These are phyloP conservation scores for Pythium diclinum DNA, from an alignment of 352 stramenopile genomes.

Conservation along the genomic window DNA sequence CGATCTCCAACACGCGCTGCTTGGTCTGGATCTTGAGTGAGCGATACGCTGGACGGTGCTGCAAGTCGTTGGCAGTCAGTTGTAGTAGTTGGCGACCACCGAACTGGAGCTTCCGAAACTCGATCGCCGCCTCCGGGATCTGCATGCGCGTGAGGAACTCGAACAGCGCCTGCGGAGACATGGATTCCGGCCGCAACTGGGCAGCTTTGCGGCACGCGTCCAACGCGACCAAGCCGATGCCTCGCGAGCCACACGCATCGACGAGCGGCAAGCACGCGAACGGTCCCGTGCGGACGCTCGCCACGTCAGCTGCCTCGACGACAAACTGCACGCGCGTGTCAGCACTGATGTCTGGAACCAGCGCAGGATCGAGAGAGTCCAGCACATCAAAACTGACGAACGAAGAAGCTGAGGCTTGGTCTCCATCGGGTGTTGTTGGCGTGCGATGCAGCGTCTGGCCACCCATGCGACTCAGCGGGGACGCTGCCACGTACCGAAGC, in stretches of 20 bases:
- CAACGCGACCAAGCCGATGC: conserved; percentile 53
- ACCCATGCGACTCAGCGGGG: conserved; percentile 50
- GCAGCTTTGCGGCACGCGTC: conserved; percentile 55
- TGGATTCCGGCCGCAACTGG: conserved; percentile 47
- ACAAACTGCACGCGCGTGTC: conserved; percentile 31
- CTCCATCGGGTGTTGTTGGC: not conserved
- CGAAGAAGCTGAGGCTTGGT: not conserved
- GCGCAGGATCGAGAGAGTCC: conserved; percentile 24
- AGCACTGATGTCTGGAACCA: conserved; percentile 39
- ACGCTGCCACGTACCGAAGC: conserved; percentile 50
- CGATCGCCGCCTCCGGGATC: conserved; percentile 41
- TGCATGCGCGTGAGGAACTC: conserved; percentile 58
- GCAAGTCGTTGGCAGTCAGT: conserved; percentile 50
- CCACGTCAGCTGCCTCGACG: not conserved
- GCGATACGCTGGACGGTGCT: conserved; percentile 46
- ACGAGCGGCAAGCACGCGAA: conserved; percentile 57
- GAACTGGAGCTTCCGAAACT: conserved; percentile 44
- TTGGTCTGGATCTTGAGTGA: conserved; percentile 51
- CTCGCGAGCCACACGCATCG: conserved; percentile 1
- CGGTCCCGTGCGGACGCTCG: conserved; percentile 28
- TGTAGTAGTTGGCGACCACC: conserved; percentile 41
- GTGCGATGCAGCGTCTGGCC: conserved; percentile 27
- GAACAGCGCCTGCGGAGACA: conserved; percentile 44
- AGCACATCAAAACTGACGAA: conserved; percentile 39
- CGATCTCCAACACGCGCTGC: conserved; percentile 54